These are phyloP conservation scores for Coffea canephora DNA, from an alignment of 257 asterid genomes.

Conservation along the genomic window DNA sequence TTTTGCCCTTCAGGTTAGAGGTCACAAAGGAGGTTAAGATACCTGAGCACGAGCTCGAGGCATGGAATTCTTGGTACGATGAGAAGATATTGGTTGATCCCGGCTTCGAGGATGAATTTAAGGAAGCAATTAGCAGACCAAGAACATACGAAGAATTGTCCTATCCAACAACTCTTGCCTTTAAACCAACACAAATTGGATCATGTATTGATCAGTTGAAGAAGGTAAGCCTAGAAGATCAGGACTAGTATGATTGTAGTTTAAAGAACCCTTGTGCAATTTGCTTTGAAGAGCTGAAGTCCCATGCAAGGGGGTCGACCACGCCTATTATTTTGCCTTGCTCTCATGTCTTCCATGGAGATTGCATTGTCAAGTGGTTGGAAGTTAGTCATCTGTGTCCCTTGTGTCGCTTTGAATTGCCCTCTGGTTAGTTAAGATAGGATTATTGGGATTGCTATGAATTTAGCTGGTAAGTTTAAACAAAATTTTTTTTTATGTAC, in stretches of 20 bases:
- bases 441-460: no score
- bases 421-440: not conserved
- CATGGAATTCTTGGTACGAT: not conserved
- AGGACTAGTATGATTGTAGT: not conserved
- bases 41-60: not conserved
- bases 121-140: not conserved
- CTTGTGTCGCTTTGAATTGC: not conserved
- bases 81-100: not conserved
- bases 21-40: not conserved
- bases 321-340: not conserved
- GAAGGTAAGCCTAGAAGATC: not conserved
- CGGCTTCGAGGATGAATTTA: not conserved
- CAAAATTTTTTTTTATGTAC: no score
- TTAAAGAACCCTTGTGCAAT: not conserved
- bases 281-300: not conserved
- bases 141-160: not conserved
- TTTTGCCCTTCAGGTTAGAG: not conserved
- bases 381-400: not conserved
- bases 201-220: not conserved
- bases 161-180: not conserved
- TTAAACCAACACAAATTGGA: not conserved
- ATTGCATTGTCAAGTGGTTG: not conserved
- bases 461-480: no score
- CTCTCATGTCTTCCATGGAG: not conserved
- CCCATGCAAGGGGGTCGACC: no score